Conservation (phyloP, 208 protist species). For the Acanthamoeba triangularis region DNA sequence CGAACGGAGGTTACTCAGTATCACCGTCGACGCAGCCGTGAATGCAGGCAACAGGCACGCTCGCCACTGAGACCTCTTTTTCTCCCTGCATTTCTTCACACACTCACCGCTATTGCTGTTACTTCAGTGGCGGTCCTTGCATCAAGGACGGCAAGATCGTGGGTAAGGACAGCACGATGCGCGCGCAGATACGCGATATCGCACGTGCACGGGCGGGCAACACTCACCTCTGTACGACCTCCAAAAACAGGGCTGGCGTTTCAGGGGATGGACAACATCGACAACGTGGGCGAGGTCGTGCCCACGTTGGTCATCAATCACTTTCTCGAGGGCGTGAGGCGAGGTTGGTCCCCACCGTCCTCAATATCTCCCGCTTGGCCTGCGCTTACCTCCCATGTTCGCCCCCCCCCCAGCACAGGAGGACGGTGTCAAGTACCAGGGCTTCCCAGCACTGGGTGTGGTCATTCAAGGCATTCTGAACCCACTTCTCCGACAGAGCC, state of each 20-base stretch:
- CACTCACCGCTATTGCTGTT: not conserved
- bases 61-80: not conserved
- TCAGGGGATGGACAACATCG: slow-evolving; percentile 55
- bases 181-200: not conserved
- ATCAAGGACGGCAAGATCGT: slow-evolving; percentile 71
- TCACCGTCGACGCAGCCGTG: slow-evolving; percentile 74
- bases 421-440: not conserved
- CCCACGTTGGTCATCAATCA: slow-evolving; percentile 66
- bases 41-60: slow-evolving; percentile 33
- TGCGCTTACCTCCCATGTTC: not conserved
- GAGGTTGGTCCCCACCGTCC: not conserved
- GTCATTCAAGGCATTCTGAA: slow-evolving; percentile 64
- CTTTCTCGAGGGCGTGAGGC: slow-evolving; percentile 45
- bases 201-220: not conserved
- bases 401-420: not conserved
- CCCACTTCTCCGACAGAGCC: slow-evolving; percentile 57
- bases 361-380: not conserved
- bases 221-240: no score
- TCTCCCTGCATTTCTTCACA: not conserved
- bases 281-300: slow-evolving; percentile 71
- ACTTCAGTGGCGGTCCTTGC: not conserved
- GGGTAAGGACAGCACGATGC: not conserved
- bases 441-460: slow-evolving; percentile 56
- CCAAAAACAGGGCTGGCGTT: slow-evolving; percentile 49
- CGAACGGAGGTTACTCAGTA: slow-evolving; percentile 20